Evolutionary conservation across 108 stramenopile genomes (phyloP).

Genomic region (Discostella pseudostelligera): DNA sequence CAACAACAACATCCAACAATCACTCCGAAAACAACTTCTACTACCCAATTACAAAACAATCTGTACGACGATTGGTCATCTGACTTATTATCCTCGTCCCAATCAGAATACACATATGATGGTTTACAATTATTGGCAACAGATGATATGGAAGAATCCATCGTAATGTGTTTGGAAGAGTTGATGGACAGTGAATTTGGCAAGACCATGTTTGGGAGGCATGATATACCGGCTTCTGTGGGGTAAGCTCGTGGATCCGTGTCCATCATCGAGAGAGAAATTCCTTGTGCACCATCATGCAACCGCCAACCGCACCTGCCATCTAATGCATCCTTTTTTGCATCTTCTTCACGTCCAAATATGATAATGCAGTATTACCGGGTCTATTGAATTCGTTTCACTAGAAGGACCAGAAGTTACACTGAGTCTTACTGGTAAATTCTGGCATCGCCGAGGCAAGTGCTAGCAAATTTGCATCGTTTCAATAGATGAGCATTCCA

Average conservation of each 20-base stretch:
- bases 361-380: slow-evolving; percentile 52
- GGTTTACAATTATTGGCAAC: slow-evolving; percentile 21
- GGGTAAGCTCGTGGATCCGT: slow-evolving; percentile 26
- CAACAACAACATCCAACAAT: background rate
- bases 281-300: too few species aligned
- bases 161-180: slow-evolving; percentile 58
- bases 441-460: slow-evolving; percentile 69
- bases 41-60: slow-evolving; percentile 23
- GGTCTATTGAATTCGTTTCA: slow-evolving; percentile 61
- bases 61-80: slow-evolving; percentile 75
- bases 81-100: slow-evolving; percentile 52
- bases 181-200: slow-evolving; percentile 72
- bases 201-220: slow-evolving; percentile 75
- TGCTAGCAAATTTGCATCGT: too few species aligned
- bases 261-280: too few species aligned
- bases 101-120: slow-evolving; percentile 41
- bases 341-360: background rate
- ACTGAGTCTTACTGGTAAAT: slow-evolving; percentile 51
- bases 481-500: too few species aligned
- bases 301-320: too few species aligned
- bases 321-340: too few species aligned
- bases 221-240: slow-evolving; percentile 52
- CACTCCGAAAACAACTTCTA: background rate
- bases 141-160: slow-evolving; percentile 56
- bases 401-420: slow-evolving; percentile 65